Base-by-base conservation (phyloP, 2,329 filamentous ascomycete species). In the Neofusicoccum umdonicola region DNA sequence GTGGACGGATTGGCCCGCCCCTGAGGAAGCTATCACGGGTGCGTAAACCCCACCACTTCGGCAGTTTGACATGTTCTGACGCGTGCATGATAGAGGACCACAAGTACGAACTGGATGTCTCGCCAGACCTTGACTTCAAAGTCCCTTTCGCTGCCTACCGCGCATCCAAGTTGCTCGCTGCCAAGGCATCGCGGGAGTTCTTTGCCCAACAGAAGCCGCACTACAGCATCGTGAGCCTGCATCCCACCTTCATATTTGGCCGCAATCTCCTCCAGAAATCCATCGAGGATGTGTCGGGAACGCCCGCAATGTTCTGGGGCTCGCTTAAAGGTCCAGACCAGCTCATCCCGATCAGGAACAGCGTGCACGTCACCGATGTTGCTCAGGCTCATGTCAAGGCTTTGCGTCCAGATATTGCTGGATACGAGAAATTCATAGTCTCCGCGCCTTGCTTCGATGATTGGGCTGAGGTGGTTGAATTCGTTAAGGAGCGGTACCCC, bases 361-460 rank as follows among this genome's bases (percentile, higher is more conserved):
- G 13, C n/a, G 68, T 74, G 0, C 69, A 75, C 27, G 69, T 74
- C 3, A 58, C 66, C n/a, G 70, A 75, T 44, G 70, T 74, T 19
- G 71, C 72, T 1, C 50, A 67, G 27, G 70, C 69, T 22, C 73
- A 75, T 41, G 19, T 74, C 9, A 66, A 61, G 39, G 71, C 70
- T 17, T 48, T 45, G 39, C 57, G 11, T 34, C 65, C n/a, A 31
- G 60, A 61, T 9, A 47, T 69, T 4, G 27, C 63, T 15, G 62
- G 61, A 4, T 67, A 65, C 8, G 66, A 66, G 15, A 67, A 67
- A 39, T 70, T 70, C 41, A n/a, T 52, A 17, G 44, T 48, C 56
- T 61, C 66, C 35, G 66, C 4, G 64, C 62, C n/a, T 31, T 56
- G 11, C 57, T 39, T 7, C 35, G 17, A 67, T 22, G 64, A 66